Conservation (phyloP, 2,329 filamentous ascomycete genomes). For the Fusarium sp. region DNA sequence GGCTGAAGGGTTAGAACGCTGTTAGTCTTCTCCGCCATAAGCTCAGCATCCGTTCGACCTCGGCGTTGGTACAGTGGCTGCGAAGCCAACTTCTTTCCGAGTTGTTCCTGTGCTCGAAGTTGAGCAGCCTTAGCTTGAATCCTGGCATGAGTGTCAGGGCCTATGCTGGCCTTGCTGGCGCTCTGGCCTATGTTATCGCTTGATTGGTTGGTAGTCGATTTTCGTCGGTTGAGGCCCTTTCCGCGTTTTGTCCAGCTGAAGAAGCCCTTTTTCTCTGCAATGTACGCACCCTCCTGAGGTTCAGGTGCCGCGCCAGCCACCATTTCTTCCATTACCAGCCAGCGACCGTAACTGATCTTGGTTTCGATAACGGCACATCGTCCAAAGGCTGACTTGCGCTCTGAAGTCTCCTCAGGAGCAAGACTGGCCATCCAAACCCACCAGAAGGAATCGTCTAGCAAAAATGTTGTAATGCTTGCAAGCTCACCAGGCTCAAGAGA, state of each 20-base stretch:
- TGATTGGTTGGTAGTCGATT: conserved; percentile 75
- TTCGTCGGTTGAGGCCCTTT: conserved; percentile 73
- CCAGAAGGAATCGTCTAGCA: conserved; percentile 97
- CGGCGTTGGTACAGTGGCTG: conserved; percentile 59
- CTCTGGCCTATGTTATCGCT: conserved; percentile 62
- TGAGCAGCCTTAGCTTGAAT: conserved; percentile 92
- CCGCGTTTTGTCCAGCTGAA: conserved; percentile 87
- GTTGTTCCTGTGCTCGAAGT: conserved; percentile 79
- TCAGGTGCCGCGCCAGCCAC: conserved; percentile 92
- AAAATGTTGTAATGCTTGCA: conserved; percentile 87
- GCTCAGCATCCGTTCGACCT: conserved; percentile 68
- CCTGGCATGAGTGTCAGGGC: conserved; percentile 89
- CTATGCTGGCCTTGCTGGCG: conserved; percentile 86
- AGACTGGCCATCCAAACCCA: conserved; percentile 99
- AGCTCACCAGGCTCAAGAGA: conserved; percentile 91
- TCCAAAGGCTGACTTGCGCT: conserved; percentile 92
- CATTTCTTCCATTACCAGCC: conserved; percentile 97
- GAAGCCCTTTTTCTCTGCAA: conserved; percentile 94
- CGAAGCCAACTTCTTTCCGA: conserved; percentile 63
- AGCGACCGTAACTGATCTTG: conserved; percentile 81
- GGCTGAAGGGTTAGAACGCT: conserved; percentile 92
- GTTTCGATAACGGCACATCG: conserved; percentile 95
- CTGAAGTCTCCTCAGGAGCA: conserved; percentile 86
- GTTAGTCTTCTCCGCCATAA: conserved; percentile 80
- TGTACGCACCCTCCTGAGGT: conserved; percentile 86